Base-by-base conservation (phyloP, 2,329 filamentous ascomycete genomes). In the Fusarium sp. region DNA sequence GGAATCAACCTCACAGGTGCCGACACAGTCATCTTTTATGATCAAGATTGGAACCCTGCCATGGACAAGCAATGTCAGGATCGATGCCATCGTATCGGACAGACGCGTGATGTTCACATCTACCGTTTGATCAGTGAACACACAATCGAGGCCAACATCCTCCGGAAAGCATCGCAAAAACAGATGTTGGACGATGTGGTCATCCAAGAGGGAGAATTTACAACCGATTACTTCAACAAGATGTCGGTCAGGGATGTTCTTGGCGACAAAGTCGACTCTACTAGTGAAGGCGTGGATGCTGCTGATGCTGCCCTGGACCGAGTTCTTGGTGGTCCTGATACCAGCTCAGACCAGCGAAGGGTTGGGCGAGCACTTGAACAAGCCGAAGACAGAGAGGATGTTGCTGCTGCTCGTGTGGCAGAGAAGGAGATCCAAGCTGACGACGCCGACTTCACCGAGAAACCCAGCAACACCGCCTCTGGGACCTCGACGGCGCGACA, bases 1-100 rank as follows among this genome's bases (percentile, higher is more conserved):
- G 96, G 96, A 66, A 97, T 99, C 85, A 99, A 99, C 78, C 87
- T 99, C 49, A 98, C 96, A 0, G 96, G 96, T 57, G 96, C 96
- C 6, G 96, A 98, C 81, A 98, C 95, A 0, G 96, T 99, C 78
- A 98, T 99, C 75, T 99, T 99, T 83, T 99, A 98, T 83, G 96
- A 99, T 79, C 92, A 98, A 68, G 96, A 99, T 81, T 99, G 97
- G 97, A 99, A 99, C 78, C 96, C 96, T 0, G 96, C 97, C 60
- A 99, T 99, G 96, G 96, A 99, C 85, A 98, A 98, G 83, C 96
- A 99, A 83, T 99, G 96, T 79, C 97, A 99, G 84, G 97, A 99
- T 81, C 91, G 96, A 78, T 97, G 94, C 78, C 96, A 99, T 84
- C 94, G 96, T 74, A 99, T 99, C 75, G 96, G 96, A 2, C 96